Evolutionary conservation across 805 yeast genomes (phyloP), one percentile per base, ranked within the genome.

Genomic region (Hanseniaspora taiwanica): DNA sequence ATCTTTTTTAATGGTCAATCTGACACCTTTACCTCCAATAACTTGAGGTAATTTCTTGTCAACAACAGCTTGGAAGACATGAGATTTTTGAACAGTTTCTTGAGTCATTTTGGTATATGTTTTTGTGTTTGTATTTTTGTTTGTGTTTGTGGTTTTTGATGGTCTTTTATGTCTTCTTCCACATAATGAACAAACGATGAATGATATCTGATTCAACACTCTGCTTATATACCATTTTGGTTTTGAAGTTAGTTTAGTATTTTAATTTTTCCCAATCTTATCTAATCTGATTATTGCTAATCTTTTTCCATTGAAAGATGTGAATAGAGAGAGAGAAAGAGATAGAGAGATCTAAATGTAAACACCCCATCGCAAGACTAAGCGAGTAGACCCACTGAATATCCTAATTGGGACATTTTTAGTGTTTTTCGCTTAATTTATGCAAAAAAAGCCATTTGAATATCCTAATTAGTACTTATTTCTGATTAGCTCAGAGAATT

Each of bases 1-100:
- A 32, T 58, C 53, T 24, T 68, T 71, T 45, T 61, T 63, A 27
- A 68, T 54, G 13, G 61, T 59, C 44, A 71, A 54, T 46, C 55
- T 56, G 40, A 57, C 48, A 21, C 75, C 76, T 34, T 63, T 54
- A 39, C 74, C 72, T 14, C 55, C 60, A 37, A 66, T 60, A 40
- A 66, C 68, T 42, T 57, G 58, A 3, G 67, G 64, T 36, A 61
- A 58, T 39, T 52, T 54, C 45, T 63, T 55, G 44, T 55, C 51
- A 39, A 70, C 54, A 39, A 60, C 52, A 29, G 59, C 65, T 52
- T 68, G 73, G 55, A 70, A 69, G 29, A 66, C 60, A 48, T 63
- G 54, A 6, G 71, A 65, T 24, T 48, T 45, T 14, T 42, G 38
- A 17, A 38, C 17, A 21, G 42, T 23, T 33, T 40, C 29, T 23